These are phyloP conservation scores for Orbilia brochopaga DNA, from an alignment of 2,329 filamentous ascomycete genomes.

Conservation along the genomic window DNA sequence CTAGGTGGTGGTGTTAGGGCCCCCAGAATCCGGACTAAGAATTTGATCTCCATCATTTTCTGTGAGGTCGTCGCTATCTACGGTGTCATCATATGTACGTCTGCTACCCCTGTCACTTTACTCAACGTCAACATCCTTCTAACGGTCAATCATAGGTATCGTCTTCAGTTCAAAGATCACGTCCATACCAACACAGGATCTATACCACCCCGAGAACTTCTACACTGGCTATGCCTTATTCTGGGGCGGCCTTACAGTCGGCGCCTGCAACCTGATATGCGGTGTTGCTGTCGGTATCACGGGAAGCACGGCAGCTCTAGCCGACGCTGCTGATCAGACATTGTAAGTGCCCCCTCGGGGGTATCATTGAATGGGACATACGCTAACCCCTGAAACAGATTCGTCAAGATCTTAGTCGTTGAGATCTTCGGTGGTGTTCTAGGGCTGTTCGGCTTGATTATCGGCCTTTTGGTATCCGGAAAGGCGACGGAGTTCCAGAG, in stretches of 20 bases:
- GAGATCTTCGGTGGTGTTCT: slow-evolving; percentile 99
- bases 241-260: slow-evolving; percentile 93
- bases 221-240: slow-evolving; percentile 96
- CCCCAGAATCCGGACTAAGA: slow-evolving; percentile 97
- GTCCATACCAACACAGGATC: slow-evolving; percentile 68
- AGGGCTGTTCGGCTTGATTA: slow-evolving; percentile 93
- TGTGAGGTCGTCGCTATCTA: slow-evolving; percentile 99
- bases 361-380: slow-evolving; percentile 12
- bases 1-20: slow-evolving; percentile 95
- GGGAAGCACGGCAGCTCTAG: slow-evolving; percentile 91
- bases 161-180: slow-evolving; percentile 88
- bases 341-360: slow-evolving; percentile 68
- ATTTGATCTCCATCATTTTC: slow-evolving; percentile 99
- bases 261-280: slow-evolving; percentile 93
- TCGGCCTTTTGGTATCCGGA: slow-evolving; percentile 84
- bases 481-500: slow-evolving; percentile 75
- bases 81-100: slow-evolving; percentile 87
- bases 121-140: background rate
- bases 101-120: background rate
- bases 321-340: slow-evolving; percentile 88
- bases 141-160: slow-evolving; percentile 65
- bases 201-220: slow-evolving; percentile 79
- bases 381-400: slow-evolving; percentile 64
- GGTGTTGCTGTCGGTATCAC: slow-evolving; percentile 98
- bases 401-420: slow-evolving; percentile 98